Evolutionary conservation across 768 basidiomycete genomes (phyloP).

Genomic region (Clavaria fumosa): DNA sequence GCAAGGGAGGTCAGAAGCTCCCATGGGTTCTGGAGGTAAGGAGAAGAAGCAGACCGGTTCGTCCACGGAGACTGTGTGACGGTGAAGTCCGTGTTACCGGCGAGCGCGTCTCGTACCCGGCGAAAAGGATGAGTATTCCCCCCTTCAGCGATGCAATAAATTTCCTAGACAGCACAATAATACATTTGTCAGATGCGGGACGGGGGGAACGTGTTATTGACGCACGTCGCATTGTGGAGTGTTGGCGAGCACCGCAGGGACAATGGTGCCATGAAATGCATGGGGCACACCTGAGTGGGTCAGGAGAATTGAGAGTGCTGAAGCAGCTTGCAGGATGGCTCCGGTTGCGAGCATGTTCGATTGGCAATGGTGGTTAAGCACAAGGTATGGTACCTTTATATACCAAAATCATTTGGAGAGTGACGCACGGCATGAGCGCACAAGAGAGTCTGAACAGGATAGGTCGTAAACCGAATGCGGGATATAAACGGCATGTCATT

Average conservation of each 20-base stretch:
- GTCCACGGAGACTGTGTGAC: slow-evolving; percentile 73
- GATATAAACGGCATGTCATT: too few relatives aligned
- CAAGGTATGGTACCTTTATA: slow-evolving; percentile 45
- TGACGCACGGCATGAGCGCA: neutral
- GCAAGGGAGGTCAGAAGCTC: slow-evolving; percentile 8
- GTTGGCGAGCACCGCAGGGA: slow-evolving; percentile 56
- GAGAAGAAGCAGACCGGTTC: slow-evolving; percentile 39
- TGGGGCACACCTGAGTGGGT: slow-evolving; percentile 45
- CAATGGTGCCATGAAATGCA: slow-evolving; percentile 66
- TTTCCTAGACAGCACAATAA: slow-evolving; percentile 52
- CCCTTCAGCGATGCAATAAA: slow-evolving; percentile 71
- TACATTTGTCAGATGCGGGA: too few relatives aligned
- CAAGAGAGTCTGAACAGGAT: neutral
- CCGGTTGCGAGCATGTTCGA: slow-evolving; percentile 67
- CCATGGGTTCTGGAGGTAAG: slow-evolving; percentile 2
- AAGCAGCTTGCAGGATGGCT: slow-evolving; percentile 65
- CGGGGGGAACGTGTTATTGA: slow-evolving; percentile 9
- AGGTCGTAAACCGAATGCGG: too few relatives aligned
- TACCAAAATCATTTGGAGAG: neutral
- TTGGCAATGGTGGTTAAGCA: slow-evolving; percentile 22
- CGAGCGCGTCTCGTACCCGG: slow-evolving; percentile 60
- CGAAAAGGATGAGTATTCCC: slow-evolving; percentile 63
- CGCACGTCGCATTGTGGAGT: slow-evolving; percentile 50
- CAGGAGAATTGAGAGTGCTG: slow-evolving; percentile 55
- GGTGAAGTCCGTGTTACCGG: slow-evolving; percentile 47